Base-by-base conservation (phyloP, 2,329 filamentous ascomycete genomes). In the Eurotiales sp. region DNA sequence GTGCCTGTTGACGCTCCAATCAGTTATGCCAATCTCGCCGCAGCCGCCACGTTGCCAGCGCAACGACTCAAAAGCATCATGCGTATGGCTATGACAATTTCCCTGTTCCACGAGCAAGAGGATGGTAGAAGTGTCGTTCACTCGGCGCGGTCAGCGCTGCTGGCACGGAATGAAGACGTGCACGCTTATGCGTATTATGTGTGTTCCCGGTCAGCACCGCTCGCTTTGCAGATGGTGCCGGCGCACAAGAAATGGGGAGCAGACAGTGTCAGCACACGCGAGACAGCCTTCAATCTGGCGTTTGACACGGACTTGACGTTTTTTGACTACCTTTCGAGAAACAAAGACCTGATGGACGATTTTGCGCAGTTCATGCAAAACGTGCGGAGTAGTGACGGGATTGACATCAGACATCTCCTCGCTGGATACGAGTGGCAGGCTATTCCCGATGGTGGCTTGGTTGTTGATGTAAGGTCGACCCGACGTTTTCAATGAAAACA, bases 11-110 rank as follows among this genome's bases (percentile, higher is more conserved):
- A 59, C 2, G 58, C 55, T 0, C 25, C 46, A 7, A 60, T 65
- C 5, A 44, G 55, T 1, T 71, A 66, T 46, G 12, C 43, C 1
- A 58, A 64, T 2, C 53, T 71, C 6, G 61, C 69, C 0, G 22
- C 23, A 7, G 17, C 44, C 2, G 61, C 61, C 8, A 45, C 54
- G 1, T 56, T 72, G 3, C 50, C 58, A 2, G 59, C 64, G 22
- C 17, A 46, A 1, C 56, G 54, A 3, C 56, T 70, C 11, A 57
- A 62, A 21, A 57, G 37, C 22, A 66, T 79, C 5, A 63, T 81
- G 23, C 77, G 81, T 8, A 75, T 82, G 61, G 79, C 76, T 34
- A 83, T 83, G 73, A 82, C 79, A 8, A 79, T 77, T 56, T 69
- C 71, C 12, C 72, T 84, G 52, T 83, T 85, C 64, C 60, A 67